Conservation (phyloP, 2,329 filamentous ascomycete genomes). For the Cadophora sp. region DNA sequence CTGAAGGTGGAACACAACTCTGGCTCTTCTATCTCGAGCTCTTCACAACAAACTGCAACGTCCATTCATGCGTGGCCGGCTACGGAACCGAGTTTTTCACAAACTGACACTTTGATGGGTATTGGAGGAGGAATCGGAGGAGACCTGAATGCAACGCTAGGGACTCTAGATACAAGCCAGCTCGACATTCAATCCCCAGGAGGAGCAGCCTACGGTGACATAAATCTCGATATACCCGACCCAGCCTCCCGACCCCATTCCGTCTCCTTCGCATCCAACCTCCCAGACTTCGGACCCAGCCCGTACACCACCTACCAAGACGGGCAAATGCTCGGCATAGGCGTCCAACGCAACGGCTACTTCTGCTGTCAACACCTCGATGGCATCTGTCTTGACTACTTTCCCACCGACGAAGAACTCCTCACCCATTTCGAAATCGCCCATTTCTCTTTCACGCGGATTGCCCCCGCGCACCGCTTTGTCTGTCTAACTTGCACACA, state of each 20-base stretch:
- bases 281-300: constrained; percentile 20
- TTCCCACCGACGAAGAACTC: constrained; percentile 30
- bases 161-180: constrained; percentile 13
- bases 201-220: constrained; percentile 17
- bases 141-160: not conserved
- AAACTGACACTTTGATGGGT: constrained; percentile 32
- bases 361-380: constrained; percentile 35
- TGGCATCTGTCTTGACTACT: constrained; percentile 31
- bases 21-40: constrained; percentile 24
- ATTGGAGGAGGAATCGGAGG: constrained; percentile 29
- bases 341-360: constrained; percentile 21
- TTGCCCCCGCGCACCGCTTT: constrained; percentile 33
- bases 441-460: constrained; percentile 40
- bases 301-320: constrained; percentile 34
- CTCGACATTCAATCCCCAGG: constrained; percentile 33
- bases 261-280: not conserved
- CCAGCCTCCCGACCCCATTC: constrained; percentile 11
- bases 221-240: constrained; percentile 22
- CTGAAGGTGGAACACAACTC: constrained; percentile 15
- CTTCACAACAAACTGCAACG: constrained; percentile 24
- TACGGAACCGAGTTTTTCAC: constrained; percentile 17
- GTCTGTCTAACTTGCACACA: constrained; percentile 33
- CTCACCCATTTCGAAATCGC: constrained; percentile 37
- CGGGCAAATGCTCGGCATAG: constrained; percentile 36
- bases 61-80: constrained; percentile 21